These are phyloP conservation scores for Paramyrothecium roridum DNA, from an alignment of 2,329 filamentous ascomycete species.

Conservation along the genomic window DNA sequence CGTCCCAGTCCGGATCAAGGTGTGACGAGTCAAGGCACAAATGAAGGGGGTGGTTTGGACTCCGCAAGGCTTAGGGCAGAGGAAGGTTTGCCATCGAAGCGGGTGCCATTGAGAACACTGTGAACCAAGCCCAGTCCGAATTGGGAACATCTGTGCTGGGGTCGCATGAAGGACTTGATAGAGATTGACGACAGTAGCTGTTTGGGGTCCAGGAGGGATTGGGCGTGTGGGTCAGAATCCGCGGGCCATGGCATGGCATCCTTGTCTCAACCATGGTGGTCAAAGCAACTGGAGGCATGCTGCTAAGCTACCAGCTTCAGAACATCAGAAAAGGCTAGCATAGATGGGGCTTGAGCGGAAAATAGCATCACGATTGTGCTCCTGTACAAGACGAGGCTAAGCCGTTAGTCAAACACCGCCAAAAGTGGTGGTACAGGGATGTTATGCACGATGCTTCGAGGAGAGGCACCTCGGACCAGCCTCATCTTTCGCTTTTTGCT, in stretches of 20 bases:
- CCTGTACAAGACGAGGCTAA: neutral
- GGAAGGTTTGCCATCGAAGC: neutral
- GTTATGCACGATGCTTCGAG: neutral
- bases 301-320: neutral
- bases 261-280: constrained; percentile 1
- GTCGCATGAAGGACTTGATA: constrained; percentile 1
- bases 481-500: too few relatives aligned
- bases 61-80: neutral
- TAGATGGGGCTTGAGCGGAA: neutral
- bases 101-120: neutral
- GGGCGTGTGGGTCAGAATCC: constrained; percentile 1
- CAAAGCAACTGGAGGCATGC: constrained; percentile 1
- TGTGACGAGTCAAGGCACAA: constrained; percentile 1
- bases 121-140: neutral
- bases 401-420: neutral
- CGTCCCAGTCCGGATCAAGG: neutral
- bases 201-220: constrained; percentile 2
- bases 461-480: neutral
- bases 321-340: neutral
- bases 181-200: constrained; percentile 1
- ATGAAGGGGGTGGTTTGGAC: constrained; percentile 1
- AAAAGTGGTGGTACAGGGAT: neutral
- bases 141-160: neutral
- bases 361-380: constrained; percentile 1
- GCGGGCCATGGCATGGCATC: constrained; percentile 2